A percentile compares a stretch with the other conserved stretches of the same genome.
phyloP scores from a whole-genome alignment of 1,139 yeast species.

The Debaryomyces robertsiae region DNA sequence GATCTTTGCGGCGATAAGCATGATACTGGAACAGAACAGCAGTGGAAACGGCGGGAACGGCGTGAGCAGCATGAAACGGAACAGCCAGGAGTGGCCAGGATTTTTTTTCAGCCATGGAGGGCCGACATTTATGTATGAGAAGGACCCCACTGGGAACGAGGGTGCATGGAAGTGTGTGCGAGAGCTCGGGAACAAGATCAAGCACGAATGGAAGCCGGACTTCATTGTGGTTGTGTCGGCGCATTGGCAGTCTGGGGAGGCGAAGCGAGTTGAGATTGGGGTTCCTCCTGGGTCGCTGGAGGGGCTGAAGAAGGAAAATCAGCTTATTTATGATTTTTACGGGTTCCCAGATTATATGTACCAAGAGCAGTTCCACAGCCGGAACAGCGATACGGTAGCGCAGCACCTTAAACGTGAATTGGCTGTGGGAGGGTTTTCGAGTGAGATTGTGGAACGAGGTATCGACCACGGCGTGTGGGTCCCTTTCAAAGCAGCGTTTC shows the following conservation, averaged over 20 bases:
- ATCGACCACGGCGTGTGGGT: constrained; percentile 86
- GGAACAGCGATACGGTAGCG: constrained; percentile 45
- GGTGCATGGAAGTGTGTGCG: constrained; percentile 63
- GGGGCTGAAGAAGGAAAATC: constrained; percentile 21
- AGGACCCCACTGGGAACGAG: constrained; percentile 45
- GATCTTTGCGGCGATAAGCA: not conserved
- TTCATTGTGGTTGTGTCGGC: constrained; percentile 70
- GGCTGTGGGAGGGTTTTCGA: constrained; percentile 42
- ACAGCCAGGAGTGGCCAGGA: constrained; percentile 48
- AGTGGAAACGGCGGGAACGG: not conserved
- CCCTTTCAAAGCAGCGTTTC: constrained; percentile 72
- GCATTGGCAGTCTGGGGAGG: constrained; percentile 65
- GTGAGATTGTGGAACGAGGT: constrained; percentile 55
- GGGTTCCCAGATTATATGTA: constrained; percentile 71
- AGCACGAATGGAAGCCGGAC: constrained; percentile 56
- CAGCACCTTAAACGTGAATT: constrained; percentile 46
- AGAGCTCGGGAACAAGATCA: constrained; percentile 53
- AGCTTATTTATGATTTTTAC: constrained; percentile 68
- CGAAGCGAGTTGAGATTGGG: constrained; percentile 51
- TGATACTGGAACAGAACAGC: not conserved
- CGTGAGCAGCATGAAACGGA: constrained; percentile 10
- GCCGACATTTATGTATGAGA: constrained; percentile 64
- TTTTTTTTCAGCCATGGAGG: constrained; percentile 79
- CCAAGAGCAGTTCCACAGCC: constrained; percentile 58
- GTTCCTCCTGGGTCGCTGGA: constrained; percentile 31